Evolutionary conservation across 306 rosid species (phyloP).

Genomic region (Dryas alaskensis): DNA sequence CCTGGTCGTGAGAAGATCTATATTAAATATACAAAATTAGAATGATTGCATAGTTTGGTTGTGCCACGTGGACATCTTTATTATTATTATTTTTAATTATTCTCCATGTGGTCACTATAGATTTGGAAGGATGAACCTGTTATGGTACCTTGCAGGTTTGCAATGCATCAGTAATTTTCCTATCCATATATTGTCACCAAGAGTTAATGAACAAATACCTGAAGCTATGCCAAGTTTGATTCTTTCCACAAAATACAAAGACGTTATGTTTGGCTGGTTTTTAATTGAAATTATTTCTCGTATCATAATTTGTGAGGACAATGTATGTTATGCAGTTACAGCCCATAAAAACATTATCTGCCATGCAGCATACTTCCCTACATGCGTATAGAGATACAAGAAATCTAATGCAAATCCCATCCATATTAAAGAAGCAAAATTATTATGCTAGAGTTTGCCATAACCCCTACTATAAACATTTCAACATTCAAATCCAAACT

Average conservation of each 20-base stretch:
- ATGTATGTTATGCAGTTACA: not conserved
- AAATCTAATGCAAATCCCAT: constrained; percentile 17
- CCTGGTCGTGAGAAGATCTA: not conserved
- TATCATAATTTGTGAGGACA: not conserved
- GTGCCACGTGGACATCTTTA: too few species aligned
- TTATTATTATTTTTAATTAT: too few species aligned
- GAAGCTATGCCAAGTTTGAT: not conserved
- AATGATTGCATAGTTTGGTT: not conserved
- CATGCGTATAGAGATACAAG: constrained; percentile 11
- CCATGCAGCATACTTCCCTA: constrained; percentile 12
- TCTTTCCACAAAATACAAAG: not conserved
- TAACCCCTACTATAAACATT: constrained; percentile 55
- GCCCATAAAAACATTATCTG: not conserved
- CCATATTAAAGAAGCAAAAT: constrained; percentile 35
- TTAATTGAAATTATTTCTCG: not conserved
- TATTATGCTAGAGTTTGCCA: constrained; percentile 45
- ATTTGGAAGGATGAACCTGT: too few species aligned
- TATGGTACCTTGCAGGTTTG: too few species aligned
- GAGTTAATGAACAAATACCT: too few species aligned
- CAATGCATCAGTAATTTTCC: too few species aligned
- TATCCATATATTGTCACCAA: too few species aligned
- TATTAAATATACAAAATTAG: not conserved
- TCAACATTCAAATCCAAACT: constrained; percentile 48
- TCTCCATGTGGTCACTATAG: too few species aligned
- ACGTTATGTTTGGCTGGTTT: not conserved